phyloP scores from a whole-genome alignment of 2,329 filamentous ascomycete species.

The Neofusicoccum sp. region DNA sequence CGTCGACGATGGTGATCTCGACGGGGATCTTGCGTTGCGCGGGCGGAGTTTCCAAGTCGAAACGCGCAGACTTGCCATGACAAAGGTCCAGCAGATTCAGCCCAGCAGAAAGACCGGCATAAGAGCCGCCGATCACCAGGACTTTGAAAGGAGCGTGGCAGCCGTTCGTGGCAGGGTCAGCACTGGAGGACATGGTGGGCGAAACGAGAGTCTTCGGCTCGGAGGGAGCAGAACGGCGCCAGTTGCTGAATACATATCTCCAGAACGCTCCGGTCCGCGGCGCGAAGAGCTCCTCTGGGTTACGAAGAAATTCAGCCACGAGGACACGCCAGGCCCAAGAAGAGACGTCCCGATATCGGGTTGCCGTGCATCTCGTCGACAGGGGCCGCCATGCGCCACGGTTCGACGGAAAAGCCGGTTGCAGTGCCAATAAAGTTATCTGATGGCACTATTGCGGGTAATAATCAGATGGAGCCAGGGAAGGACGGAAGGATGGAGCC shows the following conservation, averaged over 20 bases:
- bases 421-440: constrained; percentile 14
- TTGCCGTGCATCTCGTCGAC: not conserved
- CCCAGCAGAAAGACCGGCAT: constrained; percentile 66
- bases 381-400: not conserved
- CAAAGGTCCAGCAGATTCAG: constrained; percentile 67
- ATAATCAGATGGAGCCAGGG: constrained; percentile 1
- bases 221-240: not conserved
- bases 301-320: not conserved
- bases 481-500: not conserved
- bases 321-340: not conserved
- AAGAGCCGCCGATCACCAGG: constrained; percentile 69
- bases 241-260: not conserved
- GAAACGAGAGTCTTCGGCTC: not conserved
- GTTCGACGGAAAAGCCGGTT: not conserved
- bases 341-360: constrained; percentile 1
- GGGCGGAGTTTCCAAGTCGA: not conserved
- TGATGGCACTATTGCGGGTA: constrained; percentile 6
- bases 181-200: not conserved
- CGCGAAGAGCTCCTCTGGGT: not conserved
- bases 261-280: not conserved
- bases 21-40: constrained; percentile 51
- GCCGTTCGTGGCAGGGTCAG: not conserved
- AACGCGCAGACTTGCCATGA: constrained; percentile 42
- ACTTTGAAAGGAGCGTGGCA: constrained; percentile 36
- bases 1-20: constrained; percentile 72